Percentiles rank a stretch among this genome's conserved stretches.
Conservation (phyloP, 2,329 filamentous ascomycete genomes). For the Fusarium abutilonis region DNA sequence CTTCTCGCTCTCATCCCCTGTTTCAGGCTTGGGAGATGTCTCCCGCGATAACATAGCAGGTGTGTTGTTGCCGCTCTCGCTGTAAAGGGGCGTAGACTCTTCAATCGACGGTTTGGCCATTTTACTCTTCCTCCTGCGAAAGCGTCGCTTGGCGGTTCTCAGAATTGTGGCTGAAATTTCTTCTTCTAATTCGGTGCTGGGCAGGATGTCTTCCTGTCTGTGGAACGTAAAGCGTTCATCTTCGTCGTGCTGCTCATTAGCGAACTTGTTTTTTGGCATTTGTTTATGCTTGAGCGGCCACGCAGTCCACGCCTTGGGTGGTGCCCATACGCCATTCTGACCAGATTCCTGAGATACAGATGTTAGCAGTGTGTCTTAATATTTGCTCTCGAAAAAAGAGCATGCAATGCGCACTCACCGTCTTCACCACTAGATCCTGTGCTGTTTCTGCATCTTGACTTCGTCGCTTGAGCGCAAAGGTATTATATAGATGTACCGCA, state of each 20-base stretch:
- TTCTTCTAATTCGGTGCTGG: conserved; percentile 74
- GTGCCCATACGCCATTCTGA: conserved; percentile 56
- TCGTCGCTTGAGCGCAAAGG: conserved; percentile 70
- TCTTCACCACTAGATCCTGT: conserved; percentile 44
- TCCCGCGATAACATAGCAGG: conserved; percentile 25
- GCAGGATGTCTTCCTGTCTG: conserved; percentile 54
- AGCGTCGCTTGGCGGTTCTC: conserved; percentile 73
- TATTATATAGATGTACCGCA: conserved; percentile 80
- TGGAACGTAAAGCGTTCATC: conserved; percentile 64
- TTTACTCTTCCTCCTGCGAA: conserved; percentile 49
- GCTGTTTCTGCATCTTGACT: conserved; percentile 43
- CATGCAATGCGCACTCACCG: conserved; percentile 34
- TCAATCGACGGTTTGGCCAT: conserved; percentile 40
- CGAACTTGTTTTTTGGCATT: conserved; percentile 68
- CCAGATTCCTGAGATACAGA: conserved; percentile 43
- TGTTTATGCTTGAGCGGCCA: conserved; percentile 77
- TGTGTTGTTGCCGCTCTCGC: conserved; percentile 21
- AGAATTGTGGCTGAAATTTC: conserved; percentile 73
- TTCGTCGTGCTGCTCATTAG: conserved; percentile 56
- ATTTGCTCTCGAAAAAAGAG: background rate
- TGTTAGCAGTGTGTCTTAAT: background rate
- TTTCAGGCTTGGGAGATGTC: conserved; percentile 29
- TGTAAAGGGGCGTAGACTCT: conserved; percentile 8
- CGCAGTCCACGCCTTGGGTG: conserved; percentile 76
- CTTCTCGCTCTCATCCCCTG: conserved; percentile 34